Evolutionary conservation across 2,329 filamentous ascomycete genomes (phyloP).

Genomic region (Talaromyces rugulosus): DNA sequence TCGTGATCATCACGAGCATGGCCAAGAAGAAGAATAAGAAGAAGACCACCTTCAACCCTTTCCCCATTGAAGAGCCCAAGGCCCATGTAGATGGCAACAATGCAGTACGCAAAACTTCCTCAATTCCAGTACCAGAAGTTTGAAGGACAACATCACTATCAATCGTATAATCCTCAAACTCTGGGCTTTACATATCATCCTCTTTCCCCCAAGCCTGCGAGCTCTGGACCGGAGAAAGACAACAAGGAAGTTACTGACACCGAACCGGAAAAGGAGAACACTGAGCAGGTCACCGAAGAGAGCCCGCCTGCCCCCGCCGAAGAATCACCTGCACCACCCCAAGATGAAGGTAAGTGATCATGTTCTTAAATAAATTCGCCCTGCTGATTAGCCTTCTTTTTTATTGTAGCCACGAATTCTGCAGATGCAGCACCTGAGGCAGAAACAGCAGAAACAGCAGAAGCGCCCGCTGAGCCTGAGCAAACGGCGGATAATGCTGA

Average conservation of each 20-base stretch:
- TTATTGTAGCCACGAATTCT: constrained; percentile 17
- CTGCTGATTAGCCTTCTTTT: neutral
- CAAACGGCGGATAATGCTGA: constrained; percentile 20
- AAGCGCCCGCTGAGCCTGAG: constrained; percentile 15
- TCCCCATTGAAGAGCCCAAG: constrained; percentile 20
- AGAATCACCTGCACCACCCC: constrained; percentile 19
- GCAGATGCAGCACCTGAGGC: constrained; percentile 23
- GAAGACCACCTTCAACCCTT: constrained; percentile 30
- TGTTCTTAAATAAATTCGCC: neutral
- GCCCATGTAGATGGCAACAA: constrained; percentile 25
- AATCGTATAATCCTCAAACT: constrained; percentile 40
- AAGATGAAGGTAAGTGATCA: constrained; percentile 26
- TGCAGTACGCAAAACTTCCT: constrained; percentile 42
- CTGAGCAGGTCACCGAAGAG: constrained; percentile 20
- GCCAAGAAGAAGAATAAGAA: constrained; percentile 28
- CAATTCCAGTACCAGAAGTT: constrained; percentile 40
- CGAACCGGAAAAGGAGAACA: constrained; percentile 28
- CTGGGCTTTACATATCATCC: constrained; percentile 34
- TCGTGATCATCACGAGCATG: constrained; percentile 35
- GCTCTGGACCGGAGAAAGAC: constrained; percentile 33
- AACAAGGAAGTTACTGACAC: constrained; percentile 33
- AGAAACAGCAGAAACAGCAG: constrained; percentile 20
- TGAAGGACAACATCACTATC: constrained; percentile 38
- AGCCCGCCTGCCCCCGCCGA: constrained; percentile 23
- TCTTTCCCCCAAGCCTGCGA: constrained; percentile 27